A percentile compares a stretch with the other conserved stretches of the same genome.
These are phyloP conservation scores for Acrodontium crateriforme DNA, from an alignment of 2,329 filamentous ascomycete species.

Conservation along the genomic window DNA sequence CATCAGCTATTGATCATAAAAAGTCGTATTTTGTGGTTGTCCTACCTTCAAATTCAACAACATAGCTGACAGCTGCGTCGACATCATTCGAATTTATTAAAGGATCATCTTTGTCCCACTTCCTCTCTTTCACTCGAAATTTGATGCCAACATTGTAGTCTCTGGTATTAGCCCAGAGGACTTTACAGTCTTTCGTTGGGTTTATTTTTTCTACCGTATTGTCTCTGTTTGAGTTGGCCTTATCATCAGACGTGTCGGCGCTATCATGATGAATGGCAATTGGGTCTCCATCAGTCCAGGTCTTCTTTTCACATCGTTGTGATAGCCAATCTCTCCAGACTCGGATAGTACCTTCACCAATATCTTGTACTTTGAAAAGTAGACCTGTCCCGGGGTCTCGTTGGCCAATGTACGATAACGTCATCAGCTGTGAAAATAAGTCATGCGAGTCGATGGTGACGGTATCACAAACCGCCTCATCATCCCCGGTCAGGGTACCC, in stretches of 20 bases:
- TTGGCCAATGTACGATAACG: constrained; percentile 54
- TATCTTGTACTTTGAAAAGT: constrained; percentile 49
- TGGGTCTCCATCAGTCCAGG: constrained; percentile 14
- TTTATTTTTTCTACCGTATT: constrained; percentile 9
- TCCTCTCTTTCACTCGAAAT: constrained; percentile 47
- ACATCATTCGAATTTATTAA: constrained; percentile 46
- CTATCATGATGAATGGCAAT: constrained; percentile 14
- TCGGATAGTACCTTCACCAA: constrained; percentile 55
- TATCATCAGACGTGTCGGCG: too few species aligned
- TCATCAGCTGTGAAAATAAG: constrained; percentile 61
- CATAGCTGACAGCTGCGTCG: constrained; percentile 54
- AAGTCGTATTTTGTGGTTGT: constrained; percentile 2
- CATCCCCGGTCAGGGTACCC: constrained; percentile 6
- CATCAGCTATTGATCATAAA: constrained; percentile 1
- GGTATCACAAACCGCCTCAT: constrained; percentile 39
- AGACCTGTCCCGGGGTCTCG: constrained; percentile 46
- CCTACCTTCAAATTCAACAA: constrained; percentile 58
- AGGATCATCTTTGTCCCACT: constrained; percentile 30
- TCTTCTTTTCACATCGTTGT: constrained; percentile 25
- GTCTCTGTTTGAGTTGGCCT: too few species aligned
- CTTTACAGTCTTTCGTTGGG: constrained; percentile 24
- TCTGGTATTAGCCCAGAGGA: constrained; percentile 55
- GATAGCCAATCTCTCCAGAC: constrained; percentile 62
- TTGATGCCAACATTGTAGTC: constrained; percentile 51
- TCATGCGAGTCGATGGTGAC: constrained; percentile 56